Evolutionary conservation across 2,329 filamentous ascomycete species (phyloP).

Genomic region (Cercospora beticola): DNA sequence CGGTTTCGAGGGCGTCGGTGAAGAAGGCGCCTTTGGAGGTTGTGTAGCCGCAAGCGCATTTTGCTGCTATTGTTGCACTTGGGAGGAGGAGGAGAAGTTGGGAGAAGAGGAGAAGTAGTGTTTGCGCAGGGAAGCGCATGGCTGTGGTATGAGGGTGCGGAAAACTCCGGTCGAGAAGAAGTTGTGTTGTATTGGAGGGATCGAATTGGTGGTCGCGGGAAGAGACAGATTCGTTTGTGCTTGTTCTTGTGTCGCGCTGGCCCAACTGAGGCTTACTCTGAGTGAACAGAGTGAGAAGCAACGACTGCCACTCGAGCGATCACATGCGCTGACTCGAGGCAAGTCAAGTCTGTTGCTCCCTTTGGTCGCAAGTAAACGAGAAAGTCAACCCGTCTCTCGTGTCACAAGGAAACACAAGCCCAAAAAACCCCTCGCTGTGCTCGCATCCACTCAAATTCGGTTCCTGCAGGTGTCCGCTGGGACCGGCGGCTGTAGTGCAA

Average conservation of each 20-base stretch:
- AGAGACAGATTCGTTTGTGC: neutral
- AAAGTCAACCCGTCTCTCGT: neutral
- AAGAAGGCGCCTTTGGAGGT: constrained; percentile 57
- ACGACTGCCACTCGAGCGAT: neutral
- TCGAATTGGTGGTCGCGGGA: neutral
- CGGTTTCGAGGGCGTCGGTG: constrained; percentile 68
- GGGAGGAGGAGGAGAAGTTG: neutral
- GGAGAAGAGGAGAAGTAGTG: neutral
- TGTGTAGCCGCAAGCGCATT: constrained; percentile 73
- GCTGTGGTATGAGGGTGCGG: neutral
- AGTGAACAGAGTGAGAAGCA: neutral
- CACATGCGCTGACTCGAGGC: neutral
- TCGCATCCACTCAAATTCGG: constrained; percentile 5
- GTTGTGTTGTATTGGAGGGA: neutral
- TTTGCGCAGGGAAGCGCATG: neutral
- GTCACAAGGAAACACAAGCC: neutral
- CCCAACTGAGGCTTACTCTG: neutral
- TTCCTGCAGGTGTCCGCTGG: neutral
- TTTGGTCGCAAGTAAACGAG: neutral
- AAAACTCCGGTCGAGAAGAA: neutral
- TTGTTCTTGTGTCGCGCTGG: neutral
- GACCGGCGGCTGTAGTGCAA: constrained; percentile 16
- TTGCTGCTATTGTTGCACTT: constrained; percentile 30
- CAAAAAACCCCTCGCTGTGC: too few relatives aligned
- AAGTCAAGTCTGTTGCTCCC: neutral